A percentile compares a stretch with the other conserved stretches of the same genome.
Conservation (phyloP, 345 rosid species). For the Rubroshorea leprosula region DNA sequence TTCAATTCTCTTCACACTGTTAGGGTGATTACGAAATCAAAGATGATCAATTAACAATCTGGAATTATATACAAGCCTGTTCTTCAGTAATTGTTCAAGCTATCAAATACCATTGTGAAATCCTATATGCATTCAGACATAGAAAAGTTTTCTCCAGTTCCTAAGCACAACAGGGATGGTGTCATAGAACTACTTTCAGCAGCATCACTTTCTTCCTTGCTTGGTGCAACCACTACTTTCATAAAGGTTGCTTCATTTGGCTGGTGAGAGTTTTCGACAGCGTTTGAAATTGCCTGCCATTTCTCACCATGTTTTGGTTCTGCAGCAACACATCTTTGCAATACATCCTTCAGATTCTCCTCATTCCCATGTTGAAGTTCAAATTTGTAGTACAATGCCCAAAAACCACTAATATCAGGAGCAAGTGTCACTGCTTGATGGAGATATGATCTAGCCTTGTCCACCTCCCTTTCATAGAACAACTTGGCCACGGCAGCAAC, state of each 20-base stretch:
- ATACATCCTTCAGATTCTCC: constrained; percentile 69
- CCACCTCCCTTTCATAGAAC: constrained; percentile 84
- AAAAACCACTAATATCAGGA: constrained; percentile 81
- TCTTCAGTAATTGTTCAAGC: too few relatives aligned
- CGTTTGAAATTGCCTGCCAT: constrained; percentile 80
- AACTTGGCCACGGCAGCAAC: constrained; percentile 80
- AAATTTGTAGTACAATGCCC: constrained; percentile 82
- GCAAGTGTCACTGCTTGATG: constrained; percentile 73
- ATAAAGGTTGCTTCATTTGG: constrained; percentile 69
- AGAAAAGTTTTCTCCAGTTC: too few relatives aligned
- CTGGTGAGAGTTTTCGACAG: constrained; percentile 86
- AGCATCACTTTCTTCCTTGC: constrained; percentile 70
- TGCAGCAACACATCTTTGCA: constrained; percentile 61
- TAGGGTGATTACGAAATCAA: too few relatives aligned
- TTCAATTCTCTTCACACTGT: too few relatives aligned
- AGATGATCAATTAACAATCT: too few relatives aligned
- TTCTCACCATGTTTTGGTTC: constrained; percentile 91
- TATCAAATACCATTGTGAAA: too few relatives aligned
- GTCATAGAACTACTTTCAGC: constrained; percentile 45
- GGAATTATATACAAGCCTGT: too few relatives aligned
- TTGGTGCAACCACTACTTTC: constrained; percentile 62
- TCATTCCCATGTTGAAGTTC: constrained; percentile 85
- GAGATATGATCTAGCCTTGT: constrained; percentile 80
- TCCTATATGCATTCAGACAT: too few relatives aligned
- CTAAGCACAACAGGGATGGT: too few relatives aligned